Base-by-base conservation (phyloP, 2,329 filamentous ascomycete genomes). In the Fusarium staphyleae region DNA sequence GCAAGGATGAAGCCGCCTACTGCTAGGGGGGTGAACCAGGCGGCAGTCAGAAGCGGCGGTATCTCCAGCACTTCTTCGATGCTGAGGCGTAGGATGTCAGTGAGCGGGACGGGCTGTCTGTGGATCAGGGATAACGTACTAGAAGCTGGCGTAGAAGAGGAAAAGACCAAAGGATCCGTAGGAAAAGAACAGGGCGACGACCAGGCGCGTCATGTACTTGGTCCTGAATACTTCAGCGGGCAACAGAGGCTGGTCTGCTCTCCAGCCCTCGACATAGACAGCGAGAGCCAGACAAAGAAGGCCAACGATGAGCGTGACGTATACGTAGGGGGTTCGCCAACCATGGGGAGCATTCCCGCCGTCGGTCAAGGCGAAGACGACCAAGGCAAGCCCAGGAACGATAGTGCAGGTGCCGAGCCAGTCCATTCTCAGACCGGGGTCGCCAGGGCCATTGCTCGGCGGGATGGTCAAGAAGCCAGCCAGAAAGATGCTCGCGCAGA, bases 331-430 rank as follows among this genome's bases (percentile, higher is more conserved):
- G 0, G 87, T 90, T n/a, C 72, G 76, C 89, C 90, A 93, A 2
- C 87, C 84, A 3, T 85, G 69, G 0, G 86, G 81, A 0, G 88
- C 88, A 69, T 90, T 85, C 0, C 86, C 82, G 7, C 86, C 87
- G 40, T 91, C 87, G 0, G 89, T 92, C 44, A 95, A 82, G 0
- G 89, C 87, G 64, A 87, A 93, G 0, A 91, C 87, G 58, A 91
- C 77, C 19, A 95, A 78, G 2, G 89, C 78, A 11, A 92, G 71
- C 0, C 87, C 89, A 0, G 81, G 78, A 0, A 90, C 79, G 13
- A 87, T 86, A 12, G 87, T 81, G 3, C 71, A 67, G 2, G 82
- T 74, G 0, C 89, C 89, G 50, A 78, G 74, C 82, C 86, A 91
- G 68, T 93, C 89, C 87, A 92, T 91, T 26, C 60, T 60, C 7